Percentiles rank a stretch among this genome's conserved stretches.
Conservation (phyloP, 768 basidiomycete species). For the Tephrocybe sp. region DNA sequence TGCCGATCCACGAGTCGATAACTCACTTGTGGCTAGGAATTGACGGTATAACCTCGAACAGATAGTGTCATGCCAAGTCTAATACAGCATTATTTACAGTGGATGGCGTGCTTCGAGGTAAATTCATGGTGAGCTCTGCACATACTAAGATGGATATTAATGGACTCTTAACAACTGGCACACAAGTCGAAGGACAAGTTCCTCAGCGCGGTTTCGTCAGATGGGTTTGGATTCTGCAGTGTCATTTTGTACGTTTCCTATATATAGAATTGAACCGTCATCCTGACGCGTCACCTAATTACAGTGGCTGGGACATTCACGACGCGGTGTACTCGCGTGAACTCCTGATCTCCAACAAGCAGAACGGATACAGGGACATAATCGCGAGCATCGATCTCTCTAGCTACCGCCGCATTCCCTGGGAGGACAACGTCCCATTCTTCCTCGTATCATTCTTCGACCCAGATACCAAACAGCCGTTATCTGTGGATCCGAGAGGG, state of each 20-base stretch:
- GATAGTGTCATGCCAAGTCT: background rate
- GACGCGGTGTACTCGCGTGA: conserved; percentile 84
- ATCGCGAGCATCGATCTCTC: conserved; percentile 84
- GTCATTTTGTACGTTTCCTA: too few species aligned
- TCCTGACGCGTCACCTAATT: background rate
- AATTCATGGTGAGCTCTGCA: conserved; percentile 82
- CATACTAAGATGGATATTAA: too few species aligned
- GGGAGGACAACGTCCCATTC: conserved; percentile 91
- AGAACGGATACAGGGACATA: conserved; percentile 91
- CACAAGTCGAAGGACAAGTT: conserved; percentile 96
- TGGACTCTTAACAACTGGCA: too few species aligned
- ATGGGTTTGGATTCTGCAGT: conserved; percentile 53
- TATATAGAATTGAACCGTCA: too few species aligned
- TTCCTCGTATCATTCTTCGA: conserved; percentile 91
- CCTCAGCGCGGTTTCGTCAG: conserved; percentile 70
- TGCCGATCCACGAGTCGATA: background rate
- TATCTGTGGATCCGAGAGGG: conserved; percentile 87
- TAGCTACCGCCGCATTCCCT: conserved; percentile 85
- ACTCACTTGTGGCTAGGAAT: conserved; percentile 36
- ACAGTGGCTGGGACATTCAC: conserved; percentile 90
- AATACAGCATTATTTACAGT: conserved; percentile 47
- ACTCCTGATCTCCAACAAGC: conserved; percentile 85
- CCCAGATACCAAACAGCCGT: conserved; percentile 75
- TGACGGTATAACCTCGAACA: conserved; percentile 53
- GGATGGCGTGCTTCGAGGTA: conserved; percentile 94